Base-by-base conservation (phyloP, 495 filamentous ascomycete genomes). In the Tuber aestivum region DNA sequence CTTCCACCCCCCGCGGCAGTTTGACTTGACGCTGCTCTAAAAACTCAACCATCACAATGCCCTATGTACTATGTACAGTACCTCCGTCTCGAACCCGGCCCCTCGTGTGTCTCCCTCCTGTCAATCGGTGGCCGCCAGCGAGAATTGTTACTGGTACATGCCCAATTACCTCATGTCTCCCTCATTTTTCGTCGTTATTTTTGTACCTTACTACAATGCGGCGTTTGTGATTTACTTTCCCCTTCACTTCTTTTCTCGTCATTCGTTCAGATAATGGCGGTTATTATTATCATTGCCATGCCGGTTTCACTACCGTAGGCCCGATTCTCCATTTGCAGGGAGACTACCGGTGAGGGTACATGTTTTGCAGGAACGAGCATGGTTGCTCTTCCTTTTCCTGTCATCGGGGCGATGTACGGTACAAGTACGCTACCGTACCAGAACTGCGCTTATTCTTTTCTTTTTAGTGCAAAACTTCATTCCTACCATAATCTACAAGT, bases 1-100 rank as follows among this genome's bases (percentile, higher is more conserved):
- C 72, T 72, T 35, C 42, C 74, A 37, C 44, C 27, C 37, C 41
- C 61, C 48, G 70, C 73, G 61, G 75, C 70, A 32, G 56, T 65
- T 65, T 65, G 56, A 65, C 56, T 65, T 65, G 56, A 65, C 56
- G 56, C 56, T 32, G 56, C 56, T 65, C 56, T 65, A 65, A 65
- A 65, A 65, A 65, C 32, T 65, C n/a, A 9, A 1, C 56, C 32
- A 65, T 65, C 56, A 65, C 56, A 65, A 14, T n/a, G n/a, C n/a
- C n/a, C n/a, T n/a, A n/a, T n/a, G n/a, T n/a, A n/a, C n/a, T n/a
- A n/a, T n/a, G n/a, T n/a, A n/a, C n/a, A n/a, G n/a, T 32, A 32
- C 56, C 50, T 56, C 50, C 27, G 50, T 27, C 50, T 2, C 9
- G 12, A 65, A 32, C 56, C 27, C 56, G 56, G 56, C 32, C 56